phyloP scores from a whole-genome alignment of 176 grass and related monocot genomes.

The Dendrocalamus sinicus region DNA sequence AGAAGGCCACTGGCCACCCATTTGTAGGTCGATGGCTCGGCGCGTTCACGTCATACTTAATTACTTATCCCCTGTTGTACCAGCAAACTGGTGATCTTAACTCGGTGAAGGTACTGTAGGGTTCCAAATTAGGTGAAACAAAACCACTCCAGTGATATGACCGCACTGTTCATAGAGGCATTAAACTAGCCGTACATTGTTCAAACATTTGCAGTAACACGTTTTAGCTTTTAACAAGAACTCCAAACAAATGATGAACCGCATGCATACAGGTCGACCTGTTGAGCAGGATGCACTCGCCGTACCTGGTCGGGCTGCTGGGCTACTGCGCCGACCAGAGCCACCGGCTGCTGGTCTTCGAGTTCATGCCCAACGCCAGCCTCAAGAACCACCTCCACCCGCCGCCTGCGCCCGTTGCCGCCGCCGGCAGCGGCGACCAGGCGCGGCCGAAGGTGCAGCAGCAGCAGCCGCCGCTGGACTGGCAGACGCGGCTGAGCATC shows the following conservation, averaged over 20 bases:
- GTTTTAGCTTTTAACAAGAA: background rate
- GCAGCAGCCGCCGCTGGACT: conserved; percentile 59
- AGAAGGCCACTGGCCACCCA: background rate
- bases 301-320: conserved; percentile 75
- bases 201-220: background rate
- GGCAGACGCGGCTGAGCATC: conserved; percentile 80
- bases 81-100: background rate
- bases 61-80: background rate
- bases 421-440: background rate
- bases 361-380: conserved; percentile 92
- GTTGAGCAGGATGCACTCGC: conserved; percentile 78
- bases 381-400: conserved; percentile 84
- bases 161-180: background rate
- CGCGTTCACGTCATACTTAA: background rate
- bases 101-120: background rate
- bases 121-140: background rate
- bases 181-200: too few species aligned
- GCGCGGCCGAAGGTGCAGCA: background rate
- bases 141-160: background rate
- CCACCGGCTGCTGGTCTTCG: conserved; percentile 90
- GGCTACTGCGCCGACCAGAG: conserved; percentile 96
- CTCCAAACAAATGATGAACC: background rate
- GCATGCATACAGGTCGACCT: conserved; percentile 72
- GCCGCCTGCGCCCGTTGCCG: background rate
- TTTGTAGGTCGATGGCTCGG: background rate